A percentile compares a stretch with the other conserved stretches of the same genome.
These are phyloP conservation scores for Nemania sp. DNA, from an alignment of 2,329 filamentous ascomycete species.

Conservation along the genomic window DNA sequence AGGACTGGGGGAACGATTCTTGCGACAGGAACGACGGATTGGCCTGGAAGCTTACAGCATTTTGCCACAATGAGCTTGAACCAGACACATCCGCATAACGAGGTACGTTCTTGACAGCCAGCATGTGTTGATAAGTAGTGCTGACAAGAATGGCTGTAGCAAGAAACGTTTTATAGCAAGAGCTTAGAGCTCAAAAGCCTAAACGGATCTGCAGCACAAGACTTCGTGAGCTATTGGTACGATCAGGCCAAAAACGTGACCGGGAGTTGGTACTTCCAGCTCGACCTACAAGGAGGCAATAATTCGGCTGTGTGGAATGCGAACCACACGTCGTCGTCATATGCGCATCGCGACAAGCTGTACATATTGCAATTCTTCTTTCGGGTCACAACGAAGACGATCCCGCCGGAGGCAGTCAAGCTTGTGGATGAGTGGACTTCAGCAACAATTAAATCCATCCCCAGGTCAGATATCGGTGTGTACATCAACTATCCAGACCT, in stretches of 20 bases:
- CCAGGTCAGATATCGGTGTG: constrained; percentile 36
- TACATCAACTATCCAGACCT: constrained; percentile 60
- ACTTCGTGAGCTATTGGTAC: constrained; percentile 48
- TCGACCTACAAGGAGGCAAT: constrained; percentile 48
- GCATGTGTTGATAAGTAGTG: not conserved
- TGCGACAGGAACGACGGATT: constrained; percentile 37
- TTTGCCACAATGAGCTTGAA: constrained; percentile 39
- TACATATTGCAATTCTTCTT: constrained; percentile 55
- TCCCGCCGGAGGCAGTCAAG: constrained; percentile 34
- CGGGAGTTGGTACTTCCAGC: constrained; percentile 46
- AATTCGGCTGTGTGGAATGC: constrained; percentile 43
- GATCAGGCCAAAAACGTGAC: constrained; percentile 41
- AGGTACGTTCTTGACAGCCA: constrained; percentile 31
- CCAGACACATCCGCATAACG: constrained; percentile 36
- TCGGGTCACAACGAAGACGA: constrained; percentile 37
- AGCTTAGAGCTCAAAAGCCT: constrained; percentile 46
- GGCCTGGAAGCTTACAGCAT: constrained; percentile 40
- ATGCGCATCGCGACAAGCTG: constrained; percentile 50
- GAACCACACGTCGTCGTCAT: constrained; percentile 40
- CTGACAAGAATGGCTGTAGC: constrained; percentile 35
- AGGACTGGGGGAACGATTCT: constrained; percentile 41
- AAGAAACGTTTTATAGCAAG: constrained; percentile 49
- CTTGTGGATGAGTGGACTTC: constrained; percentile 37
- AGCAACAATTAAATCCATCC: constrained; percentile 29
- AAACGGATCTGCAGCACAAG: constrained; percentile 40